phyloP scores from a whole-genome alignment of 2,329 filamentous ascomycete genomes.

The Fusarium bulbicola region DNA sequence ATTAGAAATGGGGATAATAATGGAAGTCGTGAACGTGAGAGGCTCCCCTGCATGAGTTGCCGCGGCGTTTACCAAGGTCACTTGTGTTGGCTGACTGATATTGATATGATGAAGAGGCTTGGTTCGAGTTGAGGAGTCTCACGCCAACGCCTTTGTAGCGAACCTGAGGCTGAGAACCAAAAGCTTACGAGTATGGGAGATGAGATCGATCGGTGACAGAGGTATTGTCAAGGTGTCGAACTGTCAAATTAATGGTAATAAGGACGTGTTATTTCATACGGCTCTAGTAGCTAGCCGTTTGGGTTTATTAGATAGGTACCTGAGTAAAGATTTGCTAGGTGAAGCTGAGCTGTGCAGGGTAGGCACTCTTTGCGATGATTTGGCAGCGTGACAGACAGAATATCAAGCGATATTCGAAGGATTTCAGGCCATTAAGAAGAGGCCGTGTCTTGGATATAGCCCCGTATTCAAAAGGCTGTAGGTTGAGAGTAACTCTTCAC shows the following conservation, averaged over 20 bases:
- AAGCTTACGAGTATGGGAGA: conserved; percentile 5
- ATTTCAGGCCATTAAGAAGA: background rate
- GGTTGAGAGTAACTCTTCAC: background rate
- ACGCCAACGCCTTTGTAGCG: conserved; percentile 11
- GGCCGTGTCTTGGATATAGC: background rate
- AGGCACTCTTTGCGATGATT: background rate
- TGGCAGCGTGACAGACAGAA: background rate
- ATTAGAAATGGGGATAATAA: conserved; percentile 26
- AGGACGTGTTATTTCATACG: background rate
- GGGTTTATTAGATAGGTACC: background rate
- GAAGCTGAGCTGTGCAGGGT: conserved; percentile 20
- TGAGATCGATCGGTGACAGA: conserved; percentile 15
- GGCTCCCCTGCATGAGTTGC: background rate
- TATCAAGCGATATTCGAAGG: background rate
- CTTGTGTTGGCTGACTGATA: conserved; percentile 4
- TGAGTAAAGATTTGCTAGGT: background rate
- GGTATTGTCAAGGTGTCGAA: background rate
- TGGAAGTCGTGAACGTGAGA: background rate
- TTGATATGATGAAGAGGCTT: conserved; percentile 6
- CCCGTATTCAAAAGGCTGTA: background rate
- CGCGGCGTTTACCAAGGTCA: background rate
- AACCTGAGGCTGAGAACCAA: conserved; percentile 1
- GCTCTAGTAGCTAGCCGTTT: background rate
- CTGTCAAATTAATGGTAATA: background rate
- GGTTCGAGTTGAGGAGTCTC: background rate